phyloP scores from a whole-genome alignment of 2,329 filamentous ascomycete species.

The Truncatella angustata region DNA sequence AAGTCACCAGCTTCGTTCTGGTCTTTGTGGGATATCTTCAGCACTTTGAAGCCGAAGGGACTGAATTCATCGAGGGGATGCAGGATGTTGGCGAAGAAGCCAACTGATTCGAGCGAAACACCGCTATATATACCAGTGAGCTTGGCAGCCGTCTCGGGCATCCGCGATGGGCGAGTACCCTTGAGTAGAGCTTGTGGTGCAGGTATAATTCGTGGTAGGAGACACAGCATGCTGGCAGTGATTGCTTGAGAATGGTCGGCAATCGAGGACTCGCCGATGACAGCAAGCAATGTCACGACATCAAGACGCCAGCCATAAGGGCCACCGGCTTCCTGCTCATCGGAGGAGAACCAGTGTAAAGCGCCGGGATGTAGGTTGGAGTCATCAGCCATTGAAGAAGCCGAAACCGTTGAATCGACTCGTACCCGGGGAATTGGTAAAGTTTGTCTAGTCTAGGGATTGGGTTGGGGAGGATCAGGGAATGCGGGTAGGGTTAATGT shows the following conservation, averaged over 20 bases:
- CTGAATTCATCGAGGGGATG: slow-evolving; percentile 50
- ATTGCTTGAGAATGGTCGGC: slow-evolving; percentile 57
- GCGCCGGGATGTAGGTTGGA: slow-evolving; percentile 7
- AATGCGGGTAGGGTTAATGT: neutral
- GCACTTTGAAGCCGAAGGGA: slow-evolving; percentile 46
- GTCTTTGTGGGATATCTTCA: slow-evolving; percentile 46
- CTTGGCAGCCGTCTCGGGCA: slow-evolving; percentile 53
- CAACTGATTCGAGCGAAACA: slow-evolving; percentile 51
- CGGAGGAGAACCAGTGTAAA: slow-evolving; percentile 28
- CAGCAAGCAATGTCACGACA: slow-evolving; percentile 60
- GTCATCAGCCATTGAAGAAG: slow-evolving; percentile 19
- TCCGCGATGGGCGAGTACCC: slow-evolving; percentile 50
- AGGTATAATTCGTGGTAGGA: slow-evolving; percentile 59
- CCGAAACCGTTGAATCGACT: neutral
- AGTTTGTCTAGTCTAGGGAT: no score
- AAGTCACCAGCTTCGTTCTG: slow-evolving; percentile 21
- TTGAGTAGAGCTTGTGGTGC: slow-evolving; percentile 63
- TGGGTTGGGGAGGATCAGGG: no score
- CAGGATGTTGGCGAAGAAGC: slow-evolving; percentile 62
- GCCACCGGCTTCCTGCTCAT: slow-evolving; percentile 31
- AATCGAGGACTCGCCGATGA: slow-evolving; percentile 61
- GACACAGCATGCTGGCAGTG: slow-evolving; percentile 56
- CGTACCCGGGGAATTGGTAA: neutral
- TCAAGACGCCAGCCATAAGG: slow-evolving; percentile 53
- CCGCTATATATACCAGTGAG: slow-evolving; percentile 60